A percentile compares a stretch with the other conserved stretches of the same genome.
These are phyloP conservation scores for Bruguiera hainesii DNA, from an alignment of 441 rosid species.

Conservation along the genomic window DNA sequence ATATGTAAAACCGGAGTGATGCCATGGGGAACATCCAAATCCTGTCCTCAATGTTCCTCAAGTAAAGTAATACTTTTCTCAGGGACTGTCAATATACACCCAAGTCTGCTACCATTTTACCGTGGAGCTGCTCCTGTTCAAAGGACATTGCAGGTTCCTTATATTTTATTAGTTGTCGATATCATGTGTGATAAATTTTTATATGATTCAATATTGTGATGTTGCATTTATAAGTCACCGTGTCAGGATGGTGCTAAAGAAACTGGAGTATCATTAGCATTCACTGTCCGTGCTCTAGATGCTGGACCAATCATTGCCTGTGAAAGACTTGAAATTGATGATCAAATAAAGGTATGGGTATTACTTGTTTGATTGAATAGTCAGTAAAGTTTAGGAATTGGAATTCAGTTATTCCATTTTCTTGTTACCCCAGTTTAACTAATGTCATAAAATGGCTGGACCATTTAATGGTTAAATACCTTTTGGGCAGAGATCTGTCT, in stretches of 20 bases:
- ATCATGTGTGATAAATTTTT: slow-evolving; percentile 13
- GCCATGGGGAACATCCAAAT: background rate
- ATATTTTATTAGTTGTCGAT: slow-evolving; percentile 9
- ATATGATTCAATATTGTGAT: slow-evolving; percentile 12
- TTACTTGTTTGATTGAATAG: slow-evolving; percentile 4
- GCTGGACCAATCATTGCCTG: slow-evolving; percentile 86
- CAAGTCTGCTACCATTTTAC: slow-evolving; percentile 78
- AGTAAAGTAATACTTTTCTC: slow-evolving; percentile 15
- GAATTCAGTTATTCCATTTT: background rate
- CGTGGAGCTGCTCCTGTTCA: slow-evolving; percentile 99
- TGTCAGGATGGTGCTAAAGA: slow-evolving; percentile 79
- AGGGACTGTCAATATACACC: slow-evolving; percentile 96
- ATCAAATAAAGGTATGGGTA: slow-evolving; percentile 65
- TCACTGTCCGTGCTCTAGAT: slow-evolving; percentile 78
- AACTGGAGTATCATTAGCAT: slow-evolving; percentile 92
- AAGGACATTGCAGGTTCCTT: slow-evolving; percentile 71
- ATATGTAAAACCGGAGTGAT: background rate
- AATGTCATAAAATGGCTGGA: slow-evolving; percentile 1
- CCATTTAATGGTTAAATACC: slow-evolving; percentile 8
- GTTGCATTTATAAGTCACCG: slow-evolving; percentile 22
- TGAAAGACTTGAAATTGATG: slow-evolving; percentile 55
- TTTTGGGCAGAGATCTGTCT: background rate
- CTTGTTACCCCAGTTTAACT: background rate
- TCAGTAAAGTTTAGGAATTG: slow-evolving; percentile 4
- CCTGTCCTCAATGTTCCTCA: background rate